Conservation (phyloP, 2,329 filamentous ascomycete genomes). For the Paecilomyces sp. region DNA sequence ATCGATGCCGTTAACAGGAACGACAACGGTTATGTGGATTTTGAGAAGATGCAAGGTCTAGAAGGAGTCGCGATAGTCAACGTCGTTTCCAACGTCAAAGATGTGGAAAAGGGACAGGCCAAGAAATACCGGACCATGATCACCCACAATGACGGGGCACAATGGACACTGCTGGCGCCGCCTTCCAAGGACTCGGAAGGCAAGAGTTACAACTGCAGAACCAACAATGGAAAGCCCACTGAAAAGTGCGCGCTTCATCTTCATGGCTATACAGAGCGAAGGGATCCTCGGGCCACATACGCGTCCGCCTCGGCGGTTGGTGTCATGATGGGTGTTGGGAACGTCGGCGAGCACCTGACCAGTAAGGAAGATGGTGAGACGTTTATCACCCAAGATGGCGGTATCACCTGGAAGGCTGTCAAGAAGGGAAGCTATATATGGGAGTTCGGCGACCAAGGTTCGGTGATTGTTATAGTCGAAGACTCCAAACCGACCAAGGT, state of each 20-base stretch:
- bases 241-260: conserved; percentile 79
- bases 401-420: conserved; percentile 75
- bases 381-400: conserved; percentile 87
- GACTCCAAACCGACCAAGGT: conserved; percentile 60
- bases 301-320: conserved; percentile 84
- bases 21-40: conserved; percentile 73
- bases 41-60: conserved; percentile 87
- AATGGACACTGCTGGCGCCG: conserved; percentile 73
- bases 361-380: conserved; percentile 70
- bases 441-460: conserved; percentile 94
- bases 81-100: conserved; percentile 66
- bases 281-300: conserved; percentile 74
- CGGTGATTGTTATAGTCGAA: conserved; percentile 80
- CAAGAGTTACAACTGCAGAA: conserved; percentile 63
- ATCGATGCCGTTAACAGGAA: conserved; percentile 76
- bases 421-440: conserved; percentile 86
- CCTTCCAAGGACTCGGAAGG: conserved; percentile 63
- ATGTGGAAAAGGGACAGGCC: conserved; percentile 52
- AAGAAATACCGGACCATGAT: conserved; percentile 89
- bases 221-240: conserved; percentile 43
- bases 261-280: conserved; percentile 89
- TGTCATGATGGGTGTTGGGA: conserved; percentile 84
- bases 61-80: conserved; percentile 90
- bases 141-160: conserved; percentile 89
- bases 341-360: conserved; percentile 69